Percentiles rank a stretch among this genome's conserved stretches.
These are phyloP conservation scores for Nepenthes alata DNA, from an alignment of 179 eudicot species.

Conservation along the genomic window DNA sequence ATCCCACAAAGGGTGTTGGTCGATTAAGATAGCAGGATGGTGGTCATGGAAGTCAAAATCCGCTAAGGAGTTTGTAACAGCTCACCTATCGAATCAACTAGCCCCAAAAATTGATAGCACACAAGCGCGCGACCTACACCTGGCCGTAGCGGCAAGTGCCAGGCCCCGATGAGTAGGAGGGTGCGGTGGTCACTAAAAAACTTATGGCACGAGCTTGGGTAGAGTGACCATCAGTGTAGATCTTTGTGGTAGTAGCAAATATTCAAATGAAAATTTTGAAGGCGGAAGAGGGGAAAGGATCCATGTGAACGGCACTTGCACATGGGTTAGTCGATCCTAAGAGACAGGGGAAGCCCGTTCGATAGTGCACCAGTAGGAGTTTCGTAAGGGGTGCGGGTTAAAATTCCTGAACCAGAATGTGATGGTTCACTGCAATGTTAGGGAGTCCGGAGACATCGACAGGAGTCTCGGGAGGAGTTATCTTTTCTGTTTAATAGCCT, in stretches of 20 bases:
- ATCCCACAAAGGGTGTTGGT: constrained; percentile 3
- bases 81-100: constrained; percentile 33
- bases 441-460: background rate
- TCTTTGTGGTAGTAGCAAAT: background rate
- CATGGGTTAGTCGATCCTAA: no score
- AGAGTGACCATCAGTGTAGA: background rate
- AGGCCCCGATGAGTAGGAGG: no score
- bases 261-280: background rate
- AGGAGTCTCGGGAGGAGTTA: background rate
- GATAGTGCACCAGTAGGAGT: no score
- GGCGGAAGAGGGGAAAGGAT: background rate
- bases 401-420: background rate
- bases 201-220: background rate
- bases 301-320: no score
- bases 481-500: background rate
- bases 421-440: background rate
- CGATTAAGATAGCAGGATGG: constrained; percentile 48
- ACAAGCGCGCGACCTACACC: background rate
- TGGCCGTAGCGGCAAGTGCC: no score
- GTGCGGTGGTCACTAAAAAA: no score
- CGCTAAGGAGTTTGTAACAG: constrained; percentile 31
- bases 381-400: no score
- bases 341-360: no score
- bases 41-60: constrained; percentile 38
- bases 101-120: constrained; percentile 36